Evolutionary conservation across 139 green algal genomes (phyloP).

Genomic region (Spirogloea muscicola): DNA sequence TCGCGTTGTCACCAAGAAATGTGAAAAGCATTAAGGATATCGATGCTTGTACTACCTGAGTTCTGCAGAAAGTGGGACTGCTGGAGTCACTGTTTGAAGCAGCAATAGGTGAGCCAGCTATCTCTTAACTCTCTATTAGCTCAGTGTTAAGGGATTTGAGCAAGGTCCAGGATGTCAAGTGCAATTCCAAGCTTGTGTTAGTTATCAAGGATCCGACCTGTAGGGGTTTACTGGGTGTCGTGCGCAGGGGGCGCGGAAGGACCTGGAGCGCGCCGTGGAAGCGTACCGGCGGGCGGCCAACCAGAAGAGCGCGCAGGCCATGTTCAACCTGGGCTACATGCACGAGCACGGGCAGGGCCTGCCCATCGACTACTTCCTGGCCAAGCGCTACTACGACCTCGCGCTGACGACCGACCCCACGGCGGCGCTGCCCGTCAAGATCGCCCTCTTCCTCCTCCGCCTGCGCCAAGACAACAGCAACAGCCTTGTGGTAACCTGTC

Average conservation of each 20-base stretch:
- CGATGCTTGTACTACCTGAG: no score
- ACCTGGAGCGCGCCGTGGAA: conserved; percentile 14
- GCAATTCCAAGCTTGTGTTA: no score
- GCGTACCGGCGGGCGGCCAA: conserved; percentile 30
- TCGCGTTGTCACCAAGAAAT: no score
- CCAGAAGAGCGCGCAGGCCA: conserved; percentile 58
- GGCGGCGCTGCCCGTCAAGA: conserved; percentile 49
- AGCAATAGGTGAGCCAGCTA: no score
- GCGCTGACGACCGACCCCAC: conserved; percentile 37
- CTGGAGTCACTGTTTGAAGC: no score
- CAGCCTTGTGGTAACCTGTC: not conserved
- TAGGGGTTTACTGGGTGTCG: no score
- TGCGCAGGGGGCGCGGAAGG: conserved; percentile 21
- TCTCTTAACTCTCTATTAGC: no score
- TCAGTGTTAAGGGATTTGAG: no score
- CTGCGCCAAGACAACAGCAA: not conserved
- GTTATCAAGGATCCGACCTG: no score
- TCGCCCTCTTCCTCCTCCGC: conserved; percentile 59
- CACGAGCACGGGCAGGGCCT: conserved; percentile 84
- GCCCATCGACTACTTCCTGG: conserved; percentile 64
- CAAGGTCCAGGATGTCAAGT: no score
- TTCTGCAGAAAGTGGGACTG: no score
- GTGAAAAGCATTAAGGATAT: no score
- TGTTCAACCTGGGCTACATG: conserved; percentile 93
- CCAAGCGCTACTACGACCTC: conserved; percentile 73